These are phyloP conservation scores for Conidiobolus incongruus DNA, from an alignment of 371 early-diverging fungal genomes.

Conservation along the genomic window DNA sequence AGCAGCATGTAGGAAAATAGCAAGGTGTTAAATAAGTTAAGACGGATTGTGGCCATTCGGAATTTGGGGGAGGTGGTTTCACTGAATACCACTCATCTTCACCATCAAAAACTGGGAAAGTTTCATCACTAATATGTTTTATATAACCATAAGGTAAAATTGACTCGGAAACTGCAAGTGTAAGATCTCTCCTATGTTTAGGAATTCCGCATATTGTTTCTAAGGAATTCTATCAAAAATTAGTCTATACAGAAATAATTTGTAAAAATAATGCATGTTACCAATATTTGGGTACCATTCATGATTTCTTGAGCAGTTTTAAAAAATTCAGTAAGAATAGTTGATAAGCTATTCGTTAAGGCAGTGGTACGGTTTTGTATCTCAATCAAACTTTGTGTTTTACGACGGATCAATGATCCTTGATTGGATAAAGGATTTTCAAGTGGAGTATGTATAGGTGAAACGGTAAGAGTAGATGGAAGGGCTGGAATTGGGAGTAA, in stretches of 20 bases:
- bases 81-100: slow-evolving; percentile 2
- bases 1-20: slow-evolving; percentile 2
- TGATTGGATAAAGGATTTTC: no score
- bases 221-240: not conserved
- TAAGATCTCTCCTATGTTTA: not conserved
- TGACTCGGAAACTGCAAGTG: not conserved
- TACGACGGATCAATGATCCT: no score
- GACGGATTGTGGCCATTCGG: not conserved
- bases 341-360: no score
- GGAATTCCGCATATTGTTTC: not conserved
- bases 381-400: no score
- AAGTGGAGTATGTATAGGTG: no score
- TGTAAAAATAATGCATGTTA: not conserved
- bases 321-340: not conserved
- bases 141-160: not conserved
- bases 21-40: slow-evolving; percentile 3
- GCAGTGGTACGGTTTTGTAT: no score
- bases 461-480: no score
- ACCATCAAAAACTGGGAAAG: slow-evolving; percentile 1
- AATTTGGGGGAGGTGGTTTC: not conserved
- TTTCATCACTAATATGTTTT: not conserved
- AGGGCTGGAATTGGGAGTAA: no score
- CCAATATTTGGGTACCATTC: slow-evolving; percentile 3
- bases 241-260: no score
- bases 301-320: slow-evolving; percentile 2